Evolutionary conservation across 768 basidiomycete species (phyloP).

Genomic region (Russula vinacea): DNA sequence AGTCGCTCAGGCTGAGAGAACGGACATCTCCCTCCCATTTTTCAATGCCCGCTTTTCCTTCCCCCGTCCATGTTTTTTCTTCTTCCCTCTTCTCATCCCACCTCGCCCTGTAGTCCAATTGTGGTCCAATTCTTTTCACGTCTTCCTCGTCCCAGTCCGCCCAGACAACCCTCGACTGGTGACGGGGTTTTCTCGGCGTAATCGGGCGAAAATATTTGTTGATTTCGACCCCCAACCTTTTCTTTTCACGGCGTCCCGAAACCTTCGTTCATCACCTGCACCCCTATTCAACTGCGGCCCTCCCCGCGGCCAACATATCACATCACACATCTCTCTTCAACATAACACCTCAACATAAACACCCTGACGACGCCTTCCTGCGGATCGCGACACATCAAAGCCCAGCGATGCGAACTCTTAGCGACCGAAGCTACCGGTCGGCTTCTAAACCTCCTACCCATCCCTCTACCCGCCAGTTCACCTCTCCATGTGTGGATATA

Average conservation of each 20-base stretch:
- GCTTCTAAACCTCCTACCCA: neutral
- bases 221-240: neutral
- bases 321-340: neutral
- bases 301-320: neutral
- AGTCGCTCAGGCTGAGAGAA: neutral
- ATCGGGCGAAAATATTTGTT: neutral
- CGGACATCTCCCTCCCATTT: neutral
- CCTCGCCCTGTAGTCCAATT: neutral
- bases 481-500: neutral
- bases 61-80: neutral
- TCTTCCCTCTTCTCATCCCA: neutral
- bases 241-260: neutral
- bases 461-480: neutral
- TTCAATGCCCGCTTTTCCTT: slow-evolving; percentile 17
- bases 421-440: neutral
- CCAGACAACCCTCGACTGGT: neutral
- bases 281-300: neutral
- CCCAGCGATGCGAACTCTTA: neutral
- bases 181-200: neutral
- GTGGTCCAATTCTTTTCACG: neutral
- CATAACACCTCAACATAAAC: neutral
- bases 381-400: neutral
- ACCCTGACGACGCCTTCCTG: neutral
- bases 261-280: neutral
- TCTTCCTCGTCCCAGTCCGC: neutral